These are phyloP conservation scores for Fraxinus latifolia DNA, from an alignment of 305 asterid genomes.

Conservation along the genomic window DNA sequence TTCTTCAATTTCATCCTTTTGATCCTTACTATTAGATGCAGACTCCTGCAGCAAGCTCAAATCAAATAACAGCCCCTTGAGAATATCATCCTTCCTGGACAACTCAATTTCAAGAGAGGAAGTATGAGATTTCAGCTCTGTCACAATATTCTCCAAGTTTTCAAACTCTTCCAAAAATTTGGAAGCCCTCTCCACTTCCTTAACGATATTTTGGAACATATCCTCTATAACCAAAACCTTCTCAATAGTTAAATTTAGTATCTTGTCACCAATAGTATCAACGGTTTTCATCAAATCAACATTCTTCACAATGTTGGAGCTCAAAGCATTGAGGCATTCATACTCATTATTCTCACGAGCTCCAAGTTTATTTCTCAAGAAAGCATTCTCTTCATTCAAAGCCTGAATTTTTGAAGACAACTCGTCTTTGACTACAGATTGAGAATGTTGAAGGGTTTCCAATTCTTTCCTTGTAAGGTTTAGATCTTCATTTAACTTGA, in stretches of 20 bases:
- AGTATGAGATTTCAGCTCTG: slow-evolving; percentile 52
- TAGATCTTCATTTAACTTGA: slow-evolving; percentile 49
- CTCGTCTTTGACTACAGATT: slow-evolving; percentile 34
- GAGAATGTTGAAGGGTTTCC: slow-evolving; percentile 35
- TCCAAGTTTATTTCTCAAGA: slow-evolving; percentile 48
- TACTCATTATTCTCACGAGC: slow-evolving; percentile 32
- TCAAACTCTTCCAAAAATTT: slow-evolving; percentile 49
- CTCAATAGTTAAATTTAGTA: slow-evolving; percentile 31
- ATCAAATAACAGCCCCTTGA: slow-evolving; percentile 79
- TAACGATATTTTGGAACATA: slow-evolving; percentile 40
- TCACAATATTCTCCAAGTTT: slow-evolving; percentile 50
- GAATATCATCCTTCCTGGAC: slow-evolving; percentile 79
- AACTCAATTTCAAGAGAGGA: slow-evolving; percentile 50
- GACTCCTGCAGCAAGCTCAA: slow-evolving; percentile 89
- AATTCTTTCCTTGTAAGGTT: slow-evolving; percentile 34
- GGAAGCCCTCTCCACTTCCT: slow-evolving; percentile 40
- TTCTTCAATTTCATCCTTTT: slow-evolving; percentile 61
- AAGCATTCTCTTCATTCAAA: slow-evolving; percentile 43
- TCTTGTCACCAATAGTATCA: slow-evolving; percentile 37
- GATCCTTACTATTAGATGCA: slow-evolving; percentile 70
- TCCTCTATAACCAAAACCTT: slow-evolving; percentile 38
- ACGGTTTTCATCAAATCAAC: slow-evolving; percentile 33
- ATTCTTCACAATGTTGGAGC: slow-evolving; percentile 32
- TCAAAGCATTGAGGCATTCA: slow-evolving; percentile 36
- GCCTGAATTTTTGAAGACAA: slow-evolving; percentile 37